Evolutionary conservation across 768 basidiomycete genomes (phyloP).

Genomic region (Rossbeevera mucosa): DNA sequence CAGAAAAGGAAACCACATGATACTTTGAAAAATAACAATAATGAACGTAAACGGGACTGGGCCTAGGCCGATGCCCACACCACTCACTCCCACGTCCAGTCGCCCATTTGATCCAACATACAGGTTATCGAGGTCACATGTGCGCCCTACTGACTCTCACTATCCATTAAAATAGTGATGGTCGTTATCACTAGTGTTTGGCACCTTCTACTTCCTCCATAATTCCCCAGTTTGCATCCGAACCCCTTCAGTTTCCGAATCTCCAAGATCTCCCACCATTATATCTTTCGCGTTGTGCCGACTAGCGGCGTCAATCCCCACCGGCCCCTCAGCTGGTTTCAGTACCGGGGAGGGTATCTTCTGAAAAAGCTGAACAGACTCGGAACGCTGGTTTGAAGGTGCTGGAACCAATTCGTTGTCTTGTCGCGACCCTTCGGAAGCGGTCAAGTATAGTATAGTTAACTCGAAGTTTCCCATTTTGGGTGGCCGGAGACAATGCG

Average conservation of each 20-base stretch:
- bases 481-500: background rate
- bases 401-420: background rate
- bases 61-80: background rate
- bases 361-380: background rate
- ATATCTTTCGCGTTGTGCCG: background rate
- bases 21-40: background rate
- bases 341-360: background rate
- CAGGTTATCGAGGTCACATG: background rate
- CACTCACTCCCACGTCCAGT: background rate
- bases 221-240: background rate
- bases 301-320: background rate
- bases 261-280: background rate
- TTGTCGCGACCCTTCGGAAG: background rate
- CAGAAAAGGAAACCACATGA: background rate
- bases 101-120: background rate
- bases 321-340: background rate
- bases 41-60: background rate
- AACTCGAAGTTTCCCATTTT: background rate
- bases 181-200: background rate
- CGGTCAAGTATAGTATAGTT: background rate
- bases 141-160: background rate
- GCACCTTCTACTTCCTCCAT: background rate
- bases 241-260: background rate
- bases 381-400: background rate
- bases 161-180: background rate